Conservation (phyloP, 2,329 filamentous ascomycete genomes). For the Diaporthe helianthi region DNA sequence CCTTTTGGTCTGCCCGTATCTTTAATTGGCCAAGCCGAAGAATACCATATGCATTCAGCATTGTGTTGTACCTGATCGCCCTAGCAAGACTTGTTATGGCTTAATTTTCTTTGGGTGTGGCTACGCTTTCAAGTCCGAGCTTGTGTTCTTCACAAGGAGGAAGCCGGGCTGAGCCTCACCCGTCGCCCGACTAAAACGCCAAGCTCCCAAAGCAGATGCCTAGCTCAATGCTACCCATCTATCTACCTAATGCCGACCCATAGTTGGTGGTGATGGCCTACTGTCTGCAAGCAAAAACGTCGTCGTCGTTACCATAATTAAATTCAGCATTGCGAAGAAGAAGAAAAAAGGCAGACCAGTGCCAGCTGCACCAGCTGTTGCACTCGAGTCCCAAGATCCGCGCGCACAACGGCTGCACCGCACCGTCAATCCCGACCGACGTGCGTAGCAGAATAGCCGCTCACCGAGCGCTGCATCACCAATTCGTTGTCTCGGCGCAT, state of each 20-base stretch:
- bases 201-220: conserved; percentile 13
- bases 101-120: background rate
- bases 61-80: background rate
- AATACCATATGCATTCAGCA: background rate
- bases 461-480: conserved; percentile 2
- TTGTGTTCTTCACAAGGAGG: background rate
- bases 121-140: background rate
- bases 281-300: conserved; percentile 1
- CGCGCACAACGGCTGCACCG: background rate
- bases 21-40: background rate
- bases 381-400: background rate
- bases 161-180: conserved; percentile 6
- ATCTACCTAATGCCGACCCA: background rate
- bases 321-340: background rate
- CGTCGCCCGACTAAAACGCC: background rate
- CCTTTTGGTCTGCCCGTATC: background rate
- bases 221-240: background rate
- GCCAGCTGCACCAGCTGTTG: conserved; percentile 6
- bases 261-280: no score
- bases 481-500: background rate
- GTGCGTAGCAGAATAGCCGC: conserved; percentile 3
- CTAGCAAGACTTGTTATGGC: background rate
- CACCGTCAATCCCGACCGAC: conserved; percentile 3
- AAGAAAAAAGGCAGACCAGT: background rate
- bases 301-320: background rate